Evolutionary conservation across 208 protist genomes (phyloP).

Genomic region (Tritrichomonas foetus): DNA sequence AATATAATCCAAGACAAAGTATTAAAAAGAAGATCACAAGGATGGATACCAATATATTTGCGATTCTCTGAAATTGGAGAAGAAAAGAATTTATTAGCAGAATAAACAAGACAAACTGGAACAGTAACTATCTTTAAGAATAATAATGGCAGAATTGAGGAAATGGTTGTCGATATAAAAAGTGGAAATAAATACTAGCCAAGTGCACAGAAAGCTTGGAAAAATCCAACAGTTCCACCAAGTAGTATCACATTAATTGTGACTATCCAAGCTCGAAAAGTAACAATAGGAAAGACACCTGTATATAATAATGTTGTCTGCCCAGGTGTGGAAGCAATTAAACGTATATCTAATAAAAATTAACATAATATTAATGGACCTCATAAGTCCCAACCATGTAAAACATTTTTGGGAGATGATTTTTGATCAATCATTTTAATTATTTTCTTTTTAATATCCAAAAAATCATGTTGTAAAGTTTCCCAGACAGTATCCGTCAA

Average conservation of each 20-base stretch:
- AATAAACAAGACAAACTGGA: background rate
- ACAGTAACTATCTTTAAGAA: background rate
- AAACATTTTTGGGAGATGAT: background rate
- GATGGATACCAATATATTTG: background rate
- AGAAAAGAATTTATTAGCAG: background rate
- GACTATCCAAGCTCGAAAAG: background rate
- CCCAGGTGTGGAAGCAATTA: background rate
- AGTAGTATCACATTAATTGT: background rate
- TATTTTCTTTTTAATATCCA: background rate
- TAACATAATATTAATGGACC: background rate
- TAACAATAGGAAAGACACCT: background rate
- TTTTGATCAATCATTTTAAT: background rate
- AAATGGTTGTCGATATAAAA: background rate
- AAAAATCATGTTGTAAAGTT: background rate
- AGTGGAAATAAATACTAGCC: background rate
- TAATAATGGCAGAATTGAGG: background rate
- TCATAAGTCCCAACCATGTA: background rate
- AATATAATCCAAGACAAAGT: background rate
- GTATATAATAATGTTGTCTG: background rate
- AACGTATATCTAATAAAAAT: background rate
- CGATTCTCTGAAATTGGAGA: background rate
- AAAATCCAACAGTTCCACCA: background rate
- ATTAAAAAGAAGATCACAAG: background rate
- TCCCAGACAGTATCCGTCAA: background rate
- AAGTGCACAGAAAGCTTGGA: background rate